Evolutionary conservation across 805 yeast species (phyloP).

Genomic region (Maudiozyma serrabonitensis): DNA sequence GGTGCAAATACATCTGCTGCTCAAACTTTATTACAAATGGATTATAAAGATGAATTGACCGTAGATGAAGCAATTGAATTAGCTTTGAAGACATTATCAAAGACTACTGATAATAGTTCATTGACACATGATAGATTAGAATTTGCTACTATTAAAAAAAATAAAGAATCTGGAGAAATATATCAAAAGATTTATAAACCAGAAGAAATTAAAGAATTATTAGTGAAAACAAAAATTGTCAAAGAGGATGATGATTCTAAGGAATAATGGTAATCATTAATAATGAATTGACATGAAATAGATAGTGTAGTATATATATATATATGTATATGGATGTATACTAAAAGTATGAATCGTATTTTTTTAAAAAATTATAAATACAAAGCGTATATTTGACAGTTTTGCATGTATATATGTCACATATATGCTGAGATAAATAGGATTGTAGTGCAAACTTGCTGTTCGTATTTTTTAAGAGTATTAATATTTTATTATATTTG

Average conservation of each 20-base stretch:
- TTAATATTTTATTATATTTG: not conserved
- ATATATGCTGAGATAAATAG: no score
- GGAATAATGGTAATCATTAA: not conserved
- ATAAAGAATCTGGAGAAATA: conserved; percentile 41
- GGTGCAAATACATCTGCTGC: conserved; percentile 97
- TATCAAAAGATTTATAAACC: conserved; percentile 73
- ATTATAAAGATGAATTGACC: conserved; percentile 72
- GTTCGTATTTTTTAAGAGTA: not conserved
- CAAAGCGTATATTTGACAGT: not conserved
- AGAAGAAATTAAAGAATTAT: conserved; percentile 59
- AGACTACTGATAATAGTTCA: conserved; percentile 85
- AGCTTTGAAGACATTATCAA: conserved; percentile 84
- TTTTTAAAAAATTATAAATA: not conserved
- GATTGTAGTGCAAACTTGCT: no score
- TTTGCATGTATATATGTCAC: no score
- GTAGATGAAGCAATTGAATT: conserved; percentile 72
- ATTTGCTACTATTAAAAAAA: conserved; percentile 66
- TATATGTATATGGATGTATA: not conserved
- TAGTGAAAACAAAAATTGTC: conserved; percentile 63
- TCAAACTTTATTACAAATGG: conserved; percentile 90
- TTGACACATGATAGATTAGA: conserved; percentile 86
- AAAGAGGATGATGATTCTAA: conserved; percentile 28
- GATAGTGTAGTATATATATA: not conserved
- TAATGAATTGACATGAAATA: not conserved
- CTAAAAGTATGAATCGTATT: not conserved